Conservation (phyloP, 1,284 basidiomycete species). For the Microbotryomycetes sp. region DNA sequence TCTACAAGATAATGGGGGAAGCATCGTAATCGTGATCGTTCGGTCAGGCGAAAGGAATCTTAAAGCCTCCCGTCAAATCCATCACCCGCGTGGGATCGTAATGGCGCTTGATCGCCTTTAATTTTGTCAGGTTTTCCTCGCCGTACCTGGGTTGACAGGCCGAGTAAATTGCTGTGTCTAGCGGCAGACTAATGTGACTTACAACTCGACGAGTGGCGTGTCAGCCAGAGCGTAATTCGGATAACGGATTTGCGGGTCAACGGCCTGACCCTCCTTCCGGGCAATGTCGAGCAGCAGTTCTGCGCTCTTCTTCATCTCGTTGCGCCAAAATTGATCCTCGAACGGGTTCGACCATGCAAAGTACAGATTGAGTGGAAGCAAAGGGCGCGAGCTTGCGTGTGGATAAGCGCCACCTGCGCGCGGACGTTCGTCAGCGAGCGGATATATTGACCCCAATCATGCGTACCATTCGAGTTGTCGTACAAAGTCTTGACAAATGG, state of each 20-base stretch:
- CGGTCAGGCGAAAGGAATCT: not conserved
- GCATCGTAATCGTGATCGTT: too few species aligned
- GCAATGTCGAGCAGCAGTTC: conserved; percentile 25
- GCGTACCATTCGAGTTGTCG: not conserved
- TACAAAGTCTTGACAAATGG: not conserved
- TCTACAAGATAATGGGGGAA: too few species aligned
- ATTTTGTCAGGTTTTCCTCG: not conserved
- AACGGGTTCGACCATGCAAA: conserved; percentile 32
- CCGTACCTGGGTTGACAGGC: not conserved
- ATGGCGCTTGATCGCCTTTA: not conserved
- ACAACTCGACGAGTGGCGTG: conserved; percentile 11
- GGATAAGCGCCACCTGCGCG: conserved; percentile 13
- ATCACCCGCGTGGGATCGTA: not conserved
- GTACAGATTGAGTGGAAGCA: conserved; percentile 35
- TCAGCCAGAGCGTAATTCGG: conserved; percentile 34
- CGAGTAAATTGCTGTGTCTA: not conserved
- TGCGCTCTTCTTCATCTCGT: conserved; percentile 27
- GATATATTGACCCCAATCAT: too few species aligned
- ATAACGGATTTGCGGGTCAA: conserved; percentile 31
- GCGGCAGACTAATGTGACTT: too few species aligned
- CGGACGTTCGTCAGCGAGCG: too few species aligned
- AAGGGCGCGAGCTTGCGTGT: conserved; percentile 25
- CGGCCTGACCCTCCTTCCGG: conserved; percentile 30
- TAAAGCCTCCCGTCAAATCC: not conserved
- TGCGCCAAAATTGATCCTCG: conserved; percentile 30